Base-by-base conservation (phyloP, 1,284 basidiomycete species). In the Ganoderma sp. region DNA sequence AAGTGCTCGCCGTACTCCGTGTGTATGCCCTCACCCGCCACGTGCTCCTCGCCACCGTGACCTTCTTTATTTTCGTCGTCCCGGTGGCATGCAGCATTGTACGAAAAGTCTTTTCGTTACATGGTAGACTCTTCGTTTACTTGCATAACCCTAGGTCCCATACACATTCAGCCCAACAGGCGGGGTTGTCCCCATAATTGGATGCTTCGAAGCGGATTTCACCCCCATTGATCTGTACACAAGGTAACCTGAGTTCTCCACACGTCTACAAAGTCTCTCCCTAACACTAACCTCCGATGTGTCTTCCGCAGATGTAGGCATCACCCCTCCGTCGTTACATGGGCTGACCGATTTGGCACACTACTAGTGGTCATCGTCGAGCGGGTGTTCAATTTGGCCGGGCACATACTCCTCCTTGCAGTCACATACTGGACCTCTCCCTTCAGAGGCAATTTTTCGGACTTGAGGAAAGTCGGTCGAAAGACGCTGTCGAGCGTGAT, bases 1-100 rank as follows among this genome's bases (percentile, higher is more conserved):
- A 10, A 58, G 56, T 39, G 7, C 56, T 58, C 12, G 56, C 34
- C 34, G 56, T 58, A 37, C 56, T 58, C n/a, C 56, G 56, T 58
- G 56, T 58, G 3, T 58, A 39, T 58, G 56, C 56, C 2, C 56
- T 58, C 5, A 58, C 56, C 7, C 6, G 32, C 19, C 56, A 34
- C 34, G 19, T 8, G n/a, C 56, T 22, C 15, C 56, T 58, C 37
- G 7, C 56, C 1, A 22, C 17, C 2, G 4, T 39, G 7, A 39
- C 37, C 8, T 39, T n/a, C 19, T n/a, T 37, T 10, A 4, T 58
- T 10, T 37, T 58, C 3, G n/a, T 8, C 9, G 37, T 39, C n/a
- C 56, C 56, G 19, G 3, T 58, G 28, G 56, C 19, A 6, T 37
- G 34, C 34, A 12, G 1, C 12, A 22, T 58, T 22, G 56, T 58